Percentiles rank a stretch among this genome's conserved stretches.
Conservation (phyloP, 495 filamentous ascomycete genomes). For the Apodospora peruviana region DNA sequence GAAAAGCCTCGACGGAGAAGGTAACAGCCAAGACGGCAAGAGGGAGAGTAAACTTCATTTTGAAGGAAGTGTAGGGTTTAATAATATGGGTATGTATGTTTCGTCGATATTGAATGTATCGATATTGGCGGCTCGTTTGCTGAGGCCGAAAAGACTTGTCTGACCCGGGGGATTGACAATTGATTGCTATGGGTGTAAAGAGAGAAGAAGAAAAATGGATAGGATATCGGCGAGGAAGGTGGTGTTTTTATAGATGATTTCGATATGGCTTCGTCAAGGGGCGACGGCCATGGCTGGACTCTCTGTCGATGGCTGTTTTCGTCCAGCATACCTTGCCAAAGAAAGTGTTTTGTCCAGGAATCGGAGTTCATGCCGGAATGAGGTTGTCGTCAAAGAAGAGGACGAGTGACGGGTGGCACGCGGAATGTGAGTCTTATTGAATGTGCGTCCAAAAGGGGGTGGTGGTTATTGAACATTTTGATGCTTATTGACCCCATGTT, state of each 20-base stretch:
- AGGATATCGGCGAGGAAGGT: neutral
- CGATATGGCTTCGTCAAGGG: neutral
- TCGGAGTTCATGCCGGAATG: too few relatives aligned
- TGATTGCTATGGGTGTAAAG: neutral
- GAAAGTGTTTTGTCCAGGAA: too few relatives aligned
- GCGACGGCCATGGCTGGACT: too few relatives aligned
- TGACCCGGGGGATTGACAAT: neutral
- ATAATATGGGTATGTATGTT: neutral
- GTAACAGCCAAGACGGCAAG: conserved; percentile 23
- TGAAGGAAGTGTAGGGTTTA: conserved; percentile 5
- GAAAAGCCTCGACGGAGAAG: neutral
- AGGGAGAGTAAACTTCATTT: conserved; percentile 34
- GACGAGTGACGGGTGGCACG: too few relatives aligned
- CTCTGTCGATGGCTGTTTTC: too few relatives aligned
- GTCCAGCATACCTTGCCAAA: too few relatives aligned
- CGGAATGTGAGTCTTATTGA: too few relatives aligned
- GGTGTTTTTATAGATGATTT: neutral
- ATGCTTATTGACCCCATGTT: neutral
- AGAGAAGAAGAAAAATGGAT: neutral
- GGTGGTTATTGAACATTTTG: neutral
- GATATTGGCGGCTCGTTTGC: neutral
- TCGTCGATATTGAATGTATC: conserved; percentile 1
- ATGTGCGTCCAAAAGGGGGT: too few relatives aligned
- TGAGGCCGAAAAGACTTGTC: neutral
- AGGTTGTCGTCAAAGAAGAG: too few relatives aligned